Base-by-base conservation (phyloP, 257 asterid species). In the Coffea eugenioides region DNA sequence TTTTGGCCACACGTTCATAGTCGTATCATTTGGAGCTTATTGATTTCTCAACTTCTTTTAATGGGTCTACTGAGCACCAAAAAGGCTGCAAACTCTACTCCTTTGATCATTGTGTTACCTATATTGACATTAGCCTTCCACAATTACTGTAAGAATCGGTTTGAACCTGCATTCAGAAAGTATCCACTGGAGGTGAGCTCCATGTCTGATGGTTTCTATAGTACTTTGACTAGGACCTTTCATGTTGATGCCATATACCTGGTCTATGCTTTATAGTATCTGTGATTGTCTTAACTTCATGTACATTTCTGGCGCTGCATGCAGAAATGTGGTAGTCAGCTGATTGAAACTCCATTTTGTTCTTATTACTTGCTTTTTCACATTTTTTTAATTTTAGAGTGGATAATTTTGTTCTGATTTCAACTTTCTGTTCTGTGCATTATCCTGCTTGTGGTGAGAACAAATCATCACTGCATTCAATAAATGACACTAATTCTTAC, bases 1-100 rank as follows among this genome's bases (percentile, higher is more conserved):
- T 95, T 92, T 80, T 95, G 99, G 99, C 99, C 99, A 4, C 94
- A 88, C 73, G 97, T 95, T 69, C 97, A 95, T 67, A 96, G 91
- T 21, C 97, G 99, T 25, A 85, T 93, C 81, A 81, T 93, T 31
- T 80, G 97, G 45, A 90, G 97, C 92, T 84, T 96, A 77, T 82
- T 94, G 56, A 90, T 96, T 80, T 96, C 99, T 27, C 99, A 96
- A 49, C 89, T 96, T 80, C 98, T 96, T 48, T 79, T 96, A 49
- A 74, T 94, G 82, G 98, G 99, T 65, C 84, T 96, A 69, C 79
- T 96, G 86, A 90, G 97, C 90, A 96, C 97, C 18, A 94, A 94
- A 78, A 77, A 87, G 82, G 98, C 99, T 62, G 91, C 90, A n/a
- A 89, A 87, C 56, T 94, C 98, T 48, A 94, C 98, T 78, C 99